These are phyloP conservation scores for Hypoxylon trugodes DNA, from an alignment of 495 filamentous ascomycete genomes.

Conservation along the genomic window DNA sequence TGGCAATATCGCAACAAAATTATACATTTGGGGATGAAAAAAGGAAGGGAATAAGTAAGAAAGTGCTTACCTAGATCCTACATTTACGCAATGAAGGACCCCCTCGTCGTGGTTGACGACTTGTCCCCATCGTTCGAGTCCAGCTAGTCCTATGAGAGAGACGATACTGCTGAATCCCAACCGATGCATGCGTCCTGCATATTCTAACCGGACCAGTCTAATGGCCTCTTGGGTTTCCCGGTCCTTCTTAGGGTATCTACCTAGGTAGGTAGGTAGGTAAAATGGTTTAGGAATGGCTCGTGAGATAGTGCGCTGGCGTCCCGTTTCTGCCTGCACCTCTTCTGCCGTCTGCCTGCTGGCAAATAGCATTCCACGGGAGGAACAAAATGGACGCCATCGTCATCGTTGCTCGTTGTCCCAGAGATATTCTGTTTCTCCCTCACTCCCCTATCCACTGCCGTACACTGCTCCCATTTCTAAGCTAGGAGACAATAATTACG, in stretches of 20 bases:
- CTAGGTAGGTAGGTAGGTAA: too few relatives aligned
- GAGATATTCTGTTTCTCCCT: constrained; percentile 10
- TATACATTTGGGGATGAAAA: constrained; percentile 11
- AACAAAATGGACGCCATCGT: constrained; percentile 30
- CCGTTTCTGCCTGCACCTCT: constrained; percentile 29
- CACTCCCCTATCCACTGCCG: constrained; percentile 3
- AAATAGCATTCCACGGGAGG: constrained; percentile 22
- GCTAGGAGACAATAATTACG: constrained; percentile 6
- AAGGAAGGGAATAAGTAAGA: background rate
- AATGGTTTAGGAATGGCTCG: constrained; percentile 23
- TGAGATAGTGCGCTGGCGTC: constrained; percentile 36
- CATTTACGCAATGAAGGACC: constrained; percentile 23
- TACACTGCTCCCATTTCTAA: constrained; percentile 20
- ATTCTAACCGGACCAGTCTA: constrained; percentile 19
- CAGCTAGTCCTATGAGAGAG: constrained; percentile 23
- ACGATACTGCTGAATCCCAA: constrained; percentile 9
- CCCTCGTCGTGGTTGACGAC: constrained; percentile 6
- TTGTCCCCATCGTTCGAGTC: constrained; percentile 11
- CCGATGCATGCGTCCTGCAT: constrained; percentile 36
- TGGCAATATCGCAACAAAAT: constrained; percentile 5
- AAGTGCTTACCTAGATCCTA: background rate
- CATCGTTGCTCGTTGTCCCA: constrained; percentile 21
- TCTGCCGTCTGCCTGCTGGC: constrained; percentile 26
- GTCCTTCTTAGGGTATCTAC: constrained; percentile 24
- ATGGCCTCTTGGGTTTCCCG: constrained; percentile 15